phyloP scores from a whole-genome alignment of 192 early-diverging fungal genomes.

The Entomortierella beljakovae region DNA sequence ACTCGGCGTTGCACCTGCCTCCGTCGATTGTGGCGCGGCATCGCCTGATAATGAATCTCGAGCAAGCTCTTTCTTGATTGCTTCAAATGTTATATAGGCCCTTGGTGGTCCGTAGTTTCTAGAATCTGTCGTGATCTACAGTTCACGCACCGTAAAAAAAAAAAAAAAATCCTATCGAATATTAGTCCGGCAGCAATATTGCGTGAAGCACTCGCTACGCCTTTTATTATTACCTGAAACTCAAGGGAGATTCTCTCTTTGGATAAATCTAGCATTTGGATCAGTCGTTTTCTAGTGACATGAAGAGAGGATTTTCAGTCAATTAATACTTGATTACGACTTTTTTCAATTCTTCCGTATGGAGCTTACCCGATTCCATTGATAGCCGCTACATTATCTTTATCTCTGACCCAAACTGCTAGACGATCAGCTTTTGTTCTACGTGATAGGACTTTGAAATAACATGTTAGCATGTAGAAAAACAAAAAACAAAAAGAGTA shows the following conservation, averaged over 20 bases:
- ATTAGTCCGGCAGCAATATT: not conserved
- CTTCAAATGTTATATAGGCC: constrained; percentile 23
- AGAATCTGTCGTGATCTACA: constrained; percentile 29
- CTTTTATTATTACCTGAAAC: constrained; percentile 49
- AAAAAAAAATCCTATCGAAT: not conserved
- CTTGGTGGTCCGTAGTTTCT: constrained; percentile 8
- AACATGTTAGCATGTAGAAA: not conserved
- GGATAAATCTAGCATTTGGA: constrained; percentile 51
- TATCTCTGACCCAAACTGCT: constrained; percentile 59
- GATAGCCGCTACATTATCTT: constrained; percentile 54
- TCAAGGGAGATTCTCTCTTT: constrained; percentile 54
- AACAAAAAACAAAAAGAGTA: not conserved
- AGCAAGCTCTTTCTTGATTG: constrained; percentile 22
- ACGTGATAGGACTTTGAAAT: constrained; percentile 49
- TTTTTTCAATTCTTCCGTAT: not conserved
- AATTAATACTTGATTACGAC: not conserved
- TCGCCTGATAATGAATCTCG: not conserved
- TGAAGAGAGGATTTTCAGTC: not conserved
- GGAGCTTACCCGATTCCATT: constrained; percentile 59
- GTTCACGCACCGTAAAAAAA: not conserved
- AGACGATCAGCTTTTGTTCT: constrained; percentile 52
- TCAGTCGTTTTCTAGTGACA: constrained; percentile 38
- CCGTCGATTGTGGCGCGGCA: not conserved
- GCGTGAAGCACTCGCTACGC: too few relatives aligned
- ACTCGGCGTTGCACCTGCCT: constrained; percentile 11